Evolutionary conservation across 2,329 filamentous ascomycete genomes (phyloP), one percentile per base, ranked within the genome.

Genomic region (Stagonosporopsis tanaceti): DNA sequence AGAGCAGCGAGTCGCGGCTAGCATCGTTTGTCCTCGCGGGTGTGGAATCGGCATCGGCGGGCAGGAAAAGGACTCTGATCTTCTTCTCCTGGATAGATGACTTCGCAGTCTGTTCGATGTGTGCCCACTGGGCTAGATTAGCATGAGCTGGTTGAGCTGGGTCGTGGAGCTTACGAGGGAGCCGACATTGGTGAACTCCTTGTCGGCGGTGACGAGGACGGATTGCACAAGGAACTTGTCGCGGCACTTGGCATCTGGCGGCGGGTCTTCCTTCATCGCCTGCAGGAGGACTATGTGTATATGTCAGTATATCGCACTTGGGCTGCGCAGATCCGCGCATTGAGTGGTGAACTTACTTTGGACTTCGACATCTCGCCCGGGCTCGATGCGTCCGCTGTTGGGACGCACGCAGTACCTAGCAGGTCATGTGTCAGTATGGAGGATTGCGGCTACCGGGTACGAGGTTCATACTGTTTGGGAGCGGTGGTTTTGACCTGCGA

Each of bases 161-260:
- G 15, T 24, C 25, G 32, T 8, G 35, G 4, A 32, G 59, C 89
- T 70, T 84, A 96, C 92, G 72, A 97, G 92, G 42, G 91, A 85
- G 46, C 89, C 84, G 61, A 96, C 87, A 74, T 90, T 96, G 57
- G 84, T 83, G 70, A 91, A 92, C 71, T 97, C 92, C 80, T 93
- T 91, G 72, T 96, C 91, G 62, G 88, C 84, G 22, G 89, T 89
- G 65, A 97, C 91, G 48, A 88, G 84, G 46, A 96, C 91, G 25
- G 93, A 96, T 80, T 98, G 94, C 34, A 98, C 94, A 52, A 98
- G 86, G 78, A 98, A 98, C 82, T 98, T 98, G 85, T 98, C 94
- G 77, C 92, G 90, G 82, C 95, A 99, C 78, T 92, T 93, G 61
- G 90, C 88, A 76, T 97, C 93, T 56, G 83, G 78, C 20, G 93